Conservation (phyloP, 805 yeast species). For the Diddensiella caesifluorescens region DNA sequence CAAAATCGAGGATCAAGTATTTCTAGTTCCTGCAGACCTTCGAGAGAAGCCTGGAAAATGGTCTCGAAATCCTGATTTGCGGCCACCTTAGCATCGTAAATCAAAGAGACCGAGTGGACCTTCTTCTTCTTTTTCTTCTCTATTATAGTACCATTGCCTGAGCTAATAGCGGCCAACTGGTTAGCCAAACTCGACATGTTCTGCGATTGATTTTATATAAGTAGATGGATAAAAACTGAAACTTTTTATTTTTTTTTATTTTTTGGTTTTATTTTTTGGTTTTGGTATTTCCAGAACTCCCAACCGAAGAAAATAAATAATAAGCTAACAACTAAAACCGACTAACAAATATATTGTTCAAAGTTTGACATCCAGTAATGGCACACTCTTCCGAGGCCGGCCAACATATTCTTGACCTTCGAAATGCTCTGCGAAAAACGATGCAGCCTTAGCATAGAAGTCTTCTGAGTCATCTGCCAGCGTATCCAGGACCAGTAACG, state of each 20-base stretch:
- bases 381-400: not conserved
- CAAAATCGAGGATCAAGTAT: conserved; percentile 70
- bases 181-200: conserved; percentile 63
- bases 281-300: too few species aligned
- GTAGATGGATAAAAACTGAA: too few species aligned
- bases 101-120: conserved; percentile 81
- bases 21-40: conserved; percentile 69
- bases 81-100: conserved; percentile 81
- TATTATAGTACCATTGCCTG: conserved; percentile 53
- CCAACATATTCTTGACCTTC: conserved; percentile 4
- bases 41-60: conserved; percentile 63
- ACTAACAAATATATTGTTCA: not conserved
- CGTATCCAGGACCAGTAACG: conserved; percentile 20
- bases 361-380: not conserved
- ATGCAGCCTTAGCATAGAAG: conserved; percentile 20
- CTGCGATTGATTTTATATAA: too few species aligned
- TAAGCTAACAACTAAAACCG: too few species aligned
- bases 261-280: too few species aligned
- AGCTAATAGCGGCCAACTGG: conserved; percentile 64
- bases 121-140: conserved; percentile 85
- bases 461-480: conserved; percentile 17
- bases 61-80: conserved; percentile 91
- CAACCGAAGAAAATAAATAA: too few species aligned
- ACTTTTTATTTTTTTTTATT: too few species aligned
- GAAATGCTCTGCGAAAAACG: conserved; percentile 12